Evolutionary conservation across 192 early-diverging fungal genomes (phyloP).

Genomic region (Backusella liffmaniae): DNA sequence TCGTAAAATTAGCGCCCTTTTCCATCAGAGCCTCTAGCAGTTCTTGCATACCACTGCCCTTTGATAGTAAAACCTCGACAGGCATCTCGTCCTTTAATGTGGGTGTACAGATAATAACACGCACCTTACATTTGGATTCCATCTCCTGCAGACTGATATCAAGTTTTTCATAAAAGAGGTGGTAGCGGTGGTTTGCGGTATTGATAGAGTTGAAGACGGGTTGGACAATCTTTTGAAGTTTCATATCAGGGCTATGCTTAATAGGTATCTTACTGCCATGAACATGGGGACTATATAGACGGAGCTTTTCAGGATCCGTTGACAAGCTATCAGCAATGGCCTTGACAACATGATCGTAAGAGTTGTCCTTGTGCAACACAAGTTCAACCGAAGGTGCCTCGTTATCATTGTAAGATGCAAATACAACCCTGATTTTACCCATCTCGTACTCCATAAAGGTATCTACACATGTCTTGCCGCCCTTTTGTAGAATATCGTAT

Average conservation of each 20-base stretch:
- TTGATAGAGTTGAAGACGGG: conserved; percentile 16
- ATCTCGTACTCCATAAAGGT: conserved; percentile 78
- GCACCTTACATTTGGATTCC: conserved; percentile 73
- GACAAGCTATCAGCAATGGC: conserved; percentile 60
- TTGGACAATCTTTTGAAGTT: conserved; percentile 37
- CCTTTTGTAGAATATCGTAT: conserved; percentile 23
- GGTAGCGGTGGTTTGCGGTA: conserved; percentile 14
- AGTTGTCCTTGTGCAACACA: conserved; percentile 60
- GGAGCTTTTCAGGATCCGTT: conserved; percentile 70
- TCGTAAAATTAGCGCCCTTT: conserved; percentile 46
- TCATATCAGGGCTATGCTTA: background rate
- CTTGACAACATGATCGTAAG: conserved; percentile 65
- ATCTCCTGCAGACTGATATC: conserved; percentile 80
- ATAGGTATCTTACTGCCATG: background rate
- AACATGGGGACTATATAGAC: conserved; percentile 18
- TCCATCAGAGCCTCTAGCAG: conserved; percentile 49
- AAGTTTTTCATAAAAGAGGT: conserved; percentile 81
- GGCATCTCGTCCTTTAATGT: conserved; percentile 59
- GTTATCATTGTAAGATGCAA: conserved; percentile 54
- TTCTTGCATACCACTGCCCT: conserved; percentile 43
- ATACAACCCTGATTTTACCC: conserved; percentile 69
- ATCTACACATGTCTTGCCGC: conserved; percentile 47
- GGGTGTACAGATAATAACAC: conserved; percentile 65
- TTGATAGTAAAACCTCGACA: conserved; percentile 70
- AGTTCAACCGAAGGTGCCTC: conserved; percentile 41